Evolutionary conservation across 192 early-diverging fungal species (phyloP).

Genomic region (Entomortierella beljakovae): DNA sequence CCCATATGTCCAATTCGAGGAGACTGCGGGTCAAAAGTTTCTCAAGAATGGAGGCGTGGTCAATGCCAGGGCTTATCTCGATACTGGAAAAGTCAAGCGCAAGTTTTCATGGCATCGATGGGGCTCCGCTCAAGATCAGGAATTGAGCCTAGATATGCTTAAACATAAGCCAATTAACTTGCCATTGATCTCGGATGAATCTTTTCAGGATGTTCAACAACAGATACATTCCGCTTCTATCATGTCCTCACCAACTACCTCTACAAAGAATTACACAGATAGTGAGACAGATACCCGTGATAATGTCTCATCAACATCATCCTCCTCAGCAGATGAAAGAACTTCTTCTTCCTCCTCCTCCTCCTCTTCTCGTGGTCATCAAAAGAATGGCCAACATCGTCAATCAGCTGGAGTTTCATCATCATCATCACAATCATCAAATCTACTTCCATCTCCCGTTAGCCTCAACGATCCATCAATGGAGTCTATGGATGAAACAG

Average conservation of each 20-base stretch:
- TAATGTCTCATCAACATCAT: not conserved
- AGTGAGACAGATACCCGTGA: slow-evolving; percentile 14
- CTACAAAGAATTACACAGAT: slow-evolving; percentile 26
- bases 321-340: slow-evolving; percentile 1
- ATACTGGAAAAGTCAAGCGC: slow-evolving; percentile 48
- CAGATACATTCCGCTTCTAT: slow-evolving; percentile 1
- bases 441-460: slow-evolving; percentile 30
- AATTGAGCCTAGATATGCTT: slow-evolving; percentile 32
- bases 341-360: not conserved
- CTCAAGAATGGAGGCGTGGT: slow-evolving; percentile 51
- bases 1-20: slow-evolving; percentile 45
- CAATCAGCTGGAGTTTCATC: not conserved
- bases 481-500: slow-evolving; percentile 37
- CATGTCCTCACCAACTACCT: slow-evolving; percentile 25
- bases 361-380: not conserved
- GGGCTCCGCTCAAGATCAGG: slow-evolving; percentile 37
- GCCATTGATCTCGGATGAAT: slow-evolving; percentile 41
- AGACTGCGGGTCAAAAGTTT: slow-evolving; percentile 44
- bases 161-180: slow-evolving; percentile 33
- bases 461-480: slow-evolving; percentile 27
- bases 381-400: slow-evolving; percentile 39
- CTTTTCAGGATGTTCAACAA: slow-evolving; percentile 8
- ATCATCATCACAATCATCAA: slow-evolving; percentile 13
- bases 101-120: slow-evolving; percentile 52
- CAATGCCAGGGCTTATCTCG: slow-evolving; percentile 42